Percentiles rank a stretch among this genome's conserved stretches.
Evolutionary conservation across 345 rosid genomes (phyloP).

Genomic region (Citrus trifoliata): DNA sequence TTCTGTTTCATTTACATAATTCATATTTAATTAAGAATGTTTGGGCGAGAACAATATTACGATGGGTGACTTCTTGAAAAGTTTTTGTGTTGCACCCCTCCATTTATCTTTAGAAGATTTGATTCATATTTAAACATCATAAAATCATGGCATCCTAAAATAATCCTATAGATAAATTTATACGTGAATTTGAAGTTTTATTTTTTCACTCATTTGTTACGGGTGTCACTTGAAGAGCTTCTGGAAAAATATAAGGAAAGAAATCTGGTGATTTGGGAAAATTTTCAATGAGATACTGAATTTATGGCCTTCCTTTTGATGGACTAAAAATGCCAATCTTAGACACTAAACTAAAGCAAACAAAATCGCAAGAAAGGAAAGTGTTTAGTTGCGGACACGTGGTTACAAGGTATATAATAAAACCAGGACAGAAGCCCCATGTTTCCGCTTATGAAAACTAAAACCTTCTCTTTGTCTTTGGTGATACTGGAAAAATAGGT

Average conservation of each 20-base stretch:
- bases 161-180: no score
- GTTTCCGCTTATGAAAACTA: not conserved
- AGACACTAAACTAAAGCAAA: not conserved
- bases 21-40: no score
- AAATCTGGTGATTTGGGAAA: not conserved
- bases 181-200: no score
- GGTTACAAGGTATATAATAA: not conserved
- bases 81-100: fast-evolving
- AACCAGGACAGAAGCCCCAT: not conserved
- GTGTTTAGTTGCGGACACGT: not conserved
- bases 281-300: not conserved
- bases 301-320: not conserved
- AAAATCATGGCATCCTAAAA: no score
- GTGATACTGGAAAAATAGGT: no score
- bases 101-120: no score
- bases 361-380: not conserved
- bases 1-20: no score
- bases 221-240: not conserved
- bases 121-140: no score
- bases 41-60: fast-evolving
- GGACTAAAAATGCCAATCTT: not conserved
- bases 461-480: not conserved
- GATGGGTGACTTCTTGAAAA: fast-evolving
- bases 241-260: not conserved
- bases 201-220: not conserved